These are phyloP conservation scores for Globisporangium abappressorium DNA, from an alignment of 352 stramenopile genomes.

Conservation along the genomic window DNA sequence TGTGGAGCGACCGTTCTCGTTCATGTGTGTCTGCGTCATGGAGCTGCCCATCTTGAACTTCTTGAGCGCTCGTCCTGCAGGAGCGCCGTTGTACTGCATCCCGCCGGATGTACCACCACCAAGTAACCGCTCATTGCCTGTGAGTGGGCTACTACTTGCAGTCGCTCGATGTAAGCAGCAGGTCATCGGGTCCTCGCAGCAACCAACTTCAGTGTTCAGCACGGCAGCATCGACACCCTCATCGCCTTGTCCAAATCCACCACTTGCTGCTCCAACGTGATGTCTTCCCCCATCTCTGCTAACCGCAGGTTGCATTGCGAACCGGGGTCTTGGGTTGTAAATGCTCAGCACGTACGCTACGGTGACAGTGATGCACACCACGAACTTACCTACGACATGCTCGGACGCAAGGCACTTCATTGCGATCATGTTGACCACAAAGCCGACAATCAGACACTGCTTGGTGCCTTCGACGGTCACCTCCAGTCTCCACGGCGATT, in stretches of 20 bases:
- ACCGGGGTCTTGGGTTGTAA: slow-evolving; percentile 40
- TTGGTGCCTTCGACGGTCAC: slow-evolving; percentile 61
- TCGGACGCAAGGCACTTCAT: slow-evolving; percentile 63
- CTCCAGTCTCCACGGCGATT: slow-evolving; percentile 49
- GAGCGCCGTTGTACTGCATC: neutral
- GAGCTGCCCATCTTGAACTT: slow-evolving; percentile 60
- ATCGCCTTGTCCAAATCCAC: neutral
- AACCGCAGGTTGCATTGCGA: neutral
- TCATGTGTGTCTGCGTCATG: slow-evolving; percentile 49
- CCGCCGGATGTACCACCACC: neutral
- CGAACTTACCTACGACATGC: slow-evolving; percentile 61
- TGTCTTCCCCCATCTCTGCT: neutral
- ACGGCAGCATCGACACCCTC: slow-evolving; percentile 15
- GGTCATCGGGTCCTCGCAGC: slow-evolving; percentile 37
- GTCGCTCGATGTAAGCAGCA: slow-evolving; percentile 53
- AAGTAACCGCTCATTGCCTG: neutral
- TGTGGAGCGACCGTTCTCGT: slow-evolving; percentile 40
- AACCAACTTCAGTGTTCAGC: slow-evolving; percentile 24
- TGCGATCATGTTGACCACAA: slow-evolving; percentile 75
- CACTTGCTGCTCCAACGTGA: neutral
- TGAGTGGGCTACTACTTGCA: neutral
- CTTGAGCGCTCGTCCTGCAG: slow-evolving; percentile 19
- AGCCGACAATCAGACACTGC: slow-evolving; percentile 70
- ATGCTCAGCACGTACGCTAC: slow-evolving; percentile 43
- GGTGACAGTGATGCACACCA: slow-evolving; percentile 54